Evolutionary conservation across 2,329 filamentous ascomycete species (phyloP), one percentile per base, ranked within the genome.

Genomic region (Fusarium protoensiforme): DNA sequence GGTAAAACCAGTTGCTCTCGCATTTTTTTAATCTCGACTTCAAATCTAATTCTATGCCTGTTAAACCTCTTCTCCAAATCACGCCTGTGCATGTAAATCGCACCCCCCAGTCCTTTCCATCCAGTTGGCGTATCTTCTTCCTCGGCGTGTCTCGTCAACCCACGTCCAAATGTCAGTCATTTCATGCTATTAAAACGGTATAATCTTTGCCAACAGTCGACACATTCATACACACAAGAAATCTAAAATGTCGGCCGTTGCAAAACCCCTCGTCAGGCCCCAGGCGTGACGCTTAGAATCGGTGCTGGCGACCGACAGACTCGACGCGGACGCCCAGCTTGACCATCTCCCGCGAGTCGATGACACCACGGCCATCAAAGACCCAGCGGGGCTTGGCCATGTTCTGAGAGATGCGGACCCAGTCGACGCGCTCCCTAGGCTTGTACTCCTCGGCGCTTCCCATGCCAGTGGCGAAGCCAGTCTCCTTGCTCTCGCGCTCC

Each of bases 331-430:
- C 82, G 16, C 86, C 87, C n/a, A 89, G 80, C 80, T 84, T 84
- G 41, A 81, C 81, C 83, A 89, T 85, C 72, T 84, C 82, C 24
- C 80, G 79, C 20, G 82, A 83, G 72, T 89, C 85, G 54, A 89
- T 84, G 33, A 89, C 84, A 41, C 87, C 87, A 63, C 86, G 85
- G n/a, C 88, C 88, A 67, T 90, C 87, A 79, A 90, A 90, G 29
- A 89, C 81, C 86, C 87, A 89, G 65, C 84, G 85, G 13, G 88
- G 87, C 80, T 86, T 85, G 57, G 82, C 82, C 87, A 89, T 89
- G 71, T 80, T 78, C 61, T 82, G 78, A 51, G 86, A 82, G 48
- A 89, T 86, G 78, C 81, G 84, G 63, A 81, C 82, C 87, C 88
- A 90, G 80, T 89, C 85, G 20, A 89, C 77, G 39, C 80, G 82